Evolutionary conservation across 2,329 filamentous ascomycete genomes (phyloP).

Genomic region (Graphilbum fragrans): DNA sequence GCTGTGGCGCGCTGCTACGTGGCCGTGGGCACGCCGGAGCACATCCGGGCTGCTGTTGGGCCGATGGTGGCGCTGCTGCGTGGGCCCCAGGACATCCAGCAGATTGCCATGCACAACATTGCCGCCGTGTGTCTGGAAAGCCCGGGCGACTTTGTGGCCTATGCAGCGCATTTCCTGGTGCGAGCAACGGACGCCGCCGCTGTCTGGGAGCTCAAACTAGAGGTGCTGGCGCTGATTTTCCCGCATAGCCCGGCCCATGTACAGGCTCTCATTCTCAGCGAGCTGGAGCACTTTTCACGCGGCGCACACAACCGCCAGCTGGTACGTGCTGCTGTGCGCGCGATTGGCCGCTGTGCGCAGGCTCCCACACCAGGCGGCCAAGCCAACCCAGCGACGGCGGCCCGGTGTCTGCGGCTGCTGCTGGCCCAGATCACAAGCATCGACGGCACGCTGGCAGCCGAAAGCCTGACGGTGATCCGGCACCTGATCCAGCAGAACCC

Average conservation of each 20-base stretch:
- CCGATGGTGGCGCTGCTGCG: slow-evolving; percentile 79
- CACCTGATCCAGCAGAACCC: slow-evolving; percentile 92
- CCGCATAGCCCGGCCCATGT: slow-evolving; percentile 63
- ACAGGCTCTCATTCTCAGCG: slow-evolving; percentile 80
- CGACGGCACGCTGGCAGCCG: slow-evolving; percentile 78
- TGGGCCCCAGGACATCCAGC: slow-evolving; percentile 74
- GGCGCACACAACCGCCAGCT: slow-evolving; percentile 63
- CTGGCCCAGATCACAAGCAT: slow-evolving; percentile 79
- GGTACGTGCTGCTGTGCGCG: slow-evolving; percentile 79
- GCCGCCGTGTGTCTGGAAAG: slow-evolving; percentile 75
- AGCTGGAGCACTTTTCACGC: slow-evolving; percentile 85
- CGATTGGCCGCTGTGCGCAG: slow-evolving; percentile 88
- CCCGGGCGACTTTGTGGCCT: slow-evolving; percentile 73
- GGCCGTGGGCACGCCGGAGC: slow-evolving; percentile 68
- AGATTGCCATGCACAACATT: slow-evolving; percentile 86
- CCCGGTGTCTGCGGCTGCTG: slow-evolving; percentile 70
- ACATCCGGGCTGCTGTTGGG: slow-evolving; percentile 64
- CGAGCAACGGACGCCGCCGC: slow-evolving; percentile 65
- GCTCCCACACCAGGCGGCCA: slow-evolving; percentile 34
- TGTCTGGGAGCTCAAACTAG: slow-evolving; percentile 85
- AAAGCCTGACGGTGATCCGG: slow-evolving; percentile 87
- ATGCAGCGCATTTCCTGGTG: slow-evolving; percentile 82
- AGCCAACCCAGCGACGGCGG: slow-evolving; percentile 39
- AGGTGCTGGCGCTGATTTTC: slow-evolving; percentile 83
- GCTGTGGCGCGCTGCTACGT: slow-evolving; percentile 77